Evolutionary conservation across 371 early-diverging fungal genomes (phyloP).

Genomic region (Circinella umbellata): DNA sequence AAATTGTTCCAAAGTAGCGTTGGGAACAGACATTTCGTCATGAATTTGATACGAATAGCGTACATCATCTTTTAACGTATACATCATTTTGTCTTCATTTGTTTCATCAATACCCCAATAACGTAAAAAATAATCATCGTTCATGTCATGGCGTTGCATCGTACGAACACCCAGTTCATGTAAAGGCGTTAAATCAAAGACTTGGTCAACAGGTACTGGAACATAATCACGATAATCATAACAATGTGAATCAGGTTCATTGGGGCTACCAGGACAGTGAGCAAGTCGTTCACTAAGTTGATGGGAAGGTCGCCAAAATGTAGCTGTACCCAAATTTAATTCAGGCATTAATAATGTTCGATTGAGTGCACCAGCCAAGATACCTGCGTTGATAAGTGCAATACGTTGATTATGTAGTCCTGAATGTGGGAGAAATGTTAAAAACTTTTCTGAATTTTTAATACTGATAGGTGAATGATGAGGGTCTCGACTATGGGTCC

Average conservation of each 20-base stretch:
- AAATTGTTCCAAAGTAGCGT: slow-evolving; percentile 16
- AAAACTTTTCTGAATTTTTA: slow-evolving; percentile 29
- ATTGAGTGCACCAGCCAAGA: slow-evolving; percentile 59
- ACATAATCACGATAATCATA: slow-evolving; percentile 45
- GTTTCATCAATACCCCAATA: slow-evolving; percentile 14
- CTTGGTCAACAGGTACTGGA: slow-evolving; percentile 37
- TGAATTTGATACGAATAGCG: slow-evolving; percentile 41
- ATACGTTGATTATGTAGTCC: slow-evolving; percentile 66
- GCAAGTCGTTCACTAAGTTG: slow-evolving; percentile 21
- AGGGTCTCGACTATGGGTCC: slow-evolving; percentile 9
- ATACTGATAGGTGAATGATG: background rate
- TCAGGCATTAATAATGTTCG: slow-evolving; percentile 62
- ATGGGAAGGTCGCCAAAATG: slow-evolving; percentile 33
- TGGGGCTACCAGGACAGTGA: slow-evolving; percentile 14
- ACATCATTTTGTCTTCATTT: slow-evolving; percentile 14
- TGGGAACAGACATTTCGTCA: slow-evolving; percentile 15
- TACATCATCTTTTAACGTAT: slow-evolving; percentile 24
- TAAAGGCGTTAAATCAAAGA: slow-evolving; percentile 38
- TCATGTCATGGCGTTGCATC: slow-evolving; percentile 30
- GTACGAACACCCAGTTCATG: slow-evolving; percentile 21
- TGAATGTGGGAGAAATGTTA: slow-evolving; percentile 64
- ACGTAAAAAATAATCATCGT: slow-evolving; percentile 22
- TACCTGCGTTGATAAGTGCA: slow-evolving; percentile 57
- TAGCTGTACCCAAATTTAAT: slow-evolving; percentile 42
- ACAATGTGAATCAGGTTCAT: slow-evolving; percentile 23